Percentiles rank a stretch among this genome's conserved stretches.
phyloP scores from a whole-genome alignment of 108 stramenopile genomes.

The Nitzschia palea region DNA sequence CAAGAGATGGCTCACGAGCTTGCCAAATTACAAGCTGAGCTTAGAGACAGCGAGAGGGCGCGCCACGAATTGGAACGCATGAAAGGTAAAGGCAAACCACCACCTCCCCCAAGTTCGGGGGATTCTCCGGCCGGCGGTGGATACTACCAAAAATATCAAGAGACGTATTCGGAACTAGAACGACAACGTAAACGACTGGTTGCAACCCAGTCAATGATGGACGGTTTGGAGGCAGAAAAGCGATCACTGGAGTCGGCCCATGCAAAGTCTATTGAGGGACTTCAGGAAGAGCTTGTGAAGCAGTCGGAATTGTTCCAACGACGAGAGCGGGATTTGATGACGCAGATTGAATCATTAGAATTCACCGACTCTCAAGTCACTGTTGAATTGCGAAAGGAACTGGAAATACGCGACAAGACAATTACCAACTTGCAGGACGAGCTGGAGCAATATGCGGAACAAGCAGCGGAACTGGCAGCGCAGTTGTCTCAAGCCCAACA shows the following conservation, averaged over 20 bases:
- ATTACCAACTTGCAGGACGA: conserved; percentile 38
- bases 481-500: conserved; percentile 46
- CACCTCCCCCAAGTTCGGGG: neutral
- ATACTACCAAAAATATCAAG: conserved; percentile 30
- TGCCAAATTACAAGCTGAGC: conserved; percentile 23
- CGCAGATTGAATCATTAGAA: conserved; percentile 33
- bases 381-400: conserved; percentile 1
- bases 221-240: conserved; percentile 23
- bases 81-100: conserved; percentile 4
- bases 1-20: conserved; percentile 34
- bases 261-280: conserved; percentile 6
- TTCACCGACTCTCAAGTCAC: conserved; percentile 15
- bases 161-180: conserved; percentile 40
- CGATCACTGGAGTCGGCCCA: conserved; percentile 16
- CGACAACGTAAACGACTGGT: conserved; percentile 2
- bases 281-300: conserved; percentile 15
- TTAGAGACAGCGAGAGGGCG: conserved; percentile 2
- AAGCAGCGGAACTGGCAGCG: conserved; percentile 47
- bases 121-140: neutral
- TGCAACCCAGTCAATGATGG: conserved; percentile 1
- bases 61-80: conserved; percentile 14
- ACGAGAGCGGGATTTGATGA: conserved; percentile 17
- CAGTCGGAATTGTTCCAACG: conserved; percentile 8
- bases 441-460: conserved; percentile 37
- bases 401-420: conserved; percentile 31